Percentiles rank a stretch among this genome's conserved stretches.
Evolutionary conservation across 441 rosid genomes (phyloP).

Genomic region (Corymbia calophylla): DNA sequence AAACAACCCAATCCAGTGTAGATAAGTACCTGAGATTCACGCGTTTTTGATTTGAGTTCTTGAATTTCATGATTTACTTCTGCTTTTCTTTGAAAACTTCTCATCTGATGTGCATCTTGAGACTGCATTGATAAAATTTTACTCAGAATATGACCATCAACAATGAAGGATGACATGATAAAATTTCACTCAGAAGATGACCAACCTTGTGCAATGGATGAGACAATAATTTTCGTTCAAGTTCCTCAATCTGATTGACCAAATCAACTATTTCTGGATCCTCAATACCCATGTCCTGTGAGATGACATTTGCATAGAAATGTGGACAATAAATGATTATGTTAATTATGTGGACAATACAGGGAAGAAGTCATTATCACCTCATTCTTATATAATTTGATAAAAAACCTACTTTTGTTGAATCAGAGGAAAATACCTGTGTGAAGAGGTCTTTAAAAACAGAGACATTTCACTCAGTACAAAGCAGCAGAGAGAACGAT

Average conservation of each 20-base stretch:
- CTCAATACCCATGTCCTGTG: slow-evolving; percentile 93
- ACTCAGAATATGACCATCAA: not conserved
- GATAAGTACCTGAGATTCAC: slow-evolving; percentile 85
- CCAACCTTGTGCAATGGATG: slow-evolving; percentile 92
- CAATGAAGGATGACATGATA: not conserved
- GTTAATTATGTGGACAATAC: not conserved
- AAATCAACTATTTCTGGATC: slow-evolving; percentile 83
- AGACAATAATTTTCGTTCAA: slow-evolving; percentile 70
- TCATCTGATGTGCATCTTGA: slow-evolving; percentile 78
- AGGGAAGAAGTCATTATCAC: not conserved
- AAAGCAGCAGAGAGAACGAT: not conserved
- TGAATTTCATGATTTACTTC: slow-evolving; percentile 95
- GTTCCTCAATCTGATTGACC: slow-evolving; percentile 74
- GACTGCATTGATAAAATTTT: slow-evolving; percentile 39
- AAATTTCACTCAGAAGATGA: not conserved
- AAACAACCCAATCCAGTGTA: not conserved
- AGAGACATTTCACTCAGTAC: not conserved
- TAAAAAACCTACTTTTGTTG: not conserved
- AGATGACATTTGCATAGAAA: not conserved
- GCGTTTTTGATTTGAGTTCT: slow-evolving; percentile 91
- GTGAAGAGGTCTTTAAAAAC: not conserved
- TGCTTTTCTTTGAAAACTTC: slow-evolving; percentile 77
- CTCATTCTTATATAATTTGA: not conserved
- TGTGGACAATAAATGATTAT: not conserved
- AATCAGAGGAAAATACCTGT: not conserved